phyloP scores from a whole-genome alignment of 441 rosid species.

The Eruca vesicaria region DNA sequence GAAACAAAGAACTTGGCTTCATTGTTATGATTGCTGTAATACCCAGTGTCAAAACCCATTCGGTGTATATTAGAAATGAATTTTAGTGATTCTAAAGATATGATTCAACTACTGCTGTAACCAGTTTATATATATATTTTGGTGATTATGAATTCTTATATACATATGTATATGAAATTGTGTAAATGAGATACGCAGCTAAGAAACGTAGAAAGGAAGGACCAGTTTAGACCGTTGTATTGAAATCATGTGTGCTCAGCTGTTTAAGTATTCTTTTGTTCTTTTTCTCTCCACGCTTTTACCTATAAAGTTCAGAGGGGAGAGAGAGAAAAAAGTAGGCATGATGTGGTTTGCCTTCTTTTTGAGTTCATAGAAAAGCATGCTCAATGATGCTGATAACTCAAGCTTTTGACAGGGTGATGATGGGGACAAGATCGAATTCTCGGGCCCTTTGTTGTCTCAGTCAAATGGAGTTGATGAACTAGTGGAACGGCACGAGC shows the following conservation, averaged over 20 bases:
- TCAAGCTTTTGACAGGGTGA: constrained; percentile 50
- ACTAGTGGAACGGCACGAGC: constrained; percentile 72
- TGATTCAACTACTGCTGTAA: not conserved
- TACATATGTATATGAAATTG: not conserved
- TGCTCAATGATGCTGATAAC: constrained; percentile 28
- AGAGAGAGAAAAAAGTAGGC: constrained; percentile 21
- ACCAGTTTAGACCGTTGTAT: constrained; percentile 15
- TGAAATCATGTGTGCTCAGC: constrained; percentile 26
- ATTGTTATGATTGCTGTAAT: constrained; percentile 3
- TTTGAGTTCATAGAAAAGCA: constrained; percentile 24
- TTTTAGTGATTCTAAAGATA: not conserved
- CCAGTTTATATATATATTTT: not conserved
- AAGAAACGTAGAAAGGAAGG: constrained; percentile 18
- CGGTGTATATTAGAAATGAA: constrained; percentile 13
- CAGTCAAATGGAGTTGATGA: constrained; percentile 70
- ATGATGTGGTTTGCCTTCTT: constrained; percentile 23
- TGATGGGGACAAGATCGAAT: constrained; percentile 74
- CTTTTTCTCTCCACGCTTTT: constrained; percentile 13
- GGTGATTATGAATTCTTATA: not conserved
- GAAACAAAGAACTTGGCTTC: constrained; percentile 21
- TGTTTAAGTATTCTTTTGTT: not conserved
- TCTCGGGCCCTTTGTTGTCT: constrained; percentile 85
- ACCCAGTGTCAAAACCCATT: constrained; percentile 12
- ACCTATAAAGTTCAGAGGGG: not conserved
- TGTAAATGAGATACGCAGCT: constrained; percentile 4